phyloP scores from a whole-genome alignment of 2,329 filamentous ascomycete species.

The Neodidymelliopsis sp. region DNA sequence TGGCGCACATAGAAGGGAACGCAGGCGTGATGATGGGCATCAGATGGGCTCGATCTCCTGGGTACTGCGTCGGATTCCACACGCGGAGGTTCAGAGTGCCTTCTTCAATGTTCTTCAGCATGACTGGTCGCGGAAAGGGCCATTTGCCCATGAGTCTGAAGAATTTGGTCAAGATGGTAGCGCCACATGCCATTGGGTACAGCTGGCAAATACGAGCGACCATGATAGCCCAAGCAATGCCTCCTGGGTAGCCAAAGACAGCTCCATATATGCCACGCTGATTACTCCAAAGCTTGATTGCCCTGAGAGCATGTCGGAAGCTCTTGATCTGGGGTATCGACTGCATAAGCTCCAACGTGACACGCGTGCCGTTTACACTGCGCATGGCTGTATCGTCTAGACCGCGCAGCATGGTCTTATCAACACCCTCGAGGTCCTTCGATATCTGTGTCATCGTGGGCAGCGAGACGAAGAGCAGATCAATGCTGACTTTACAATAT shows the following conservation, averaged over 20 bases:
- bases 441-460: conserved; percentile 52
- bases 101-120: conserved; percentile 86
- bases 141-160: conserved; percentile 90
- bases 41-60: conserved; percentile 81
- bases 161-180: conserved; percentile 91
- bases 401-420: conserved; percentile 84
- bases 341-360: conserved; percentile 89
- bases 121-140: conserved; percentile 93
- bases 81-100: conserved; percentile 82
- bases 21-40: conserved; percentile 99
- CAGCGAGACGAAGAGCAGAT: conserved; percentile 73
- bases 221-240: conserved; percentile 98
- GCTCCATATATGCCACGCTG: conserved; percentile 93
- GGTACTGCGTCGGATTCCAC: conserved; percentile 92
- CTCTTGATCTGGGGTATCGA: conserved; percentile 89
- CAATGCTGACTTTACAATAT: conserved; percentile 88
- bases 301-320: conserved; percentile 86
- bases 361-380: conserved; percentile 91
- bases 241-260: conserved; percentile 94
- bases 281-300: conserved; percentile 96
- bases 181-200: conserved; percentile 89
- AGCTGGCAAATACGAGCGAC: conserved; percentile 95
- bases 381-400: conserved; percentile 86
- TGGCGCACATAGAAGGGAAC: conserved; percentile 97
- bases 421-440: conserved; percentile 75